Evolutionary conservation across 2,329 filamentous ascomycete genomes (phyloP), one percentile per base, ranked within the genome.

Genomic region (Ophiosphaerella narmari): DNA sequence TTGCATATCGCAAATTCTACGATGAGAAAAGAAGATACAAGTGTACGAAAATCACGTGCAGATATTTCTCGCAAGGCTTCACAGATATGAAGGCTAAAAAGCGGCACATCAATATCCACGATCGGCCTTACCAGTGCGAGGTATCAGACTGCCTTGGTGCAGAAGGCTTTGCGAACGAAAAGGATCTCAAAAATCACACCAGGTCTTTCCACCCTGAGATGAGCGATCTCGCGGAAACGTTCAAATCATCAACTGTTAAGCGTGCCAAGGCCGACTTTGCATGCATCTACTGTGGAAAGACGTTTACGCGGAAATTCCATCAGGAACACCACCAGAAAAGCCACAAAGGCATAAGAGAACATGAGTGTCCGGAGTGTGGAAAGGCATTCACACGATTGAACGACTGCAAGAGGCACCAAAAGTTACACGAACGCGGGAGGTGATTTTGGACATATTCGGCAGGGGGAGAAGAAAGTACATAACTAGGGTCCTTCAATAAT

Each of bases 1-100:
- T 16, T 5, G 47, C 29, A 1, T 62, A 65, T 34, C 14, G 41
- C 3, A 40, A 60, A 11, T 72, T 68, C 36, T 78, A 80, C 48
- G 76, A 77, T 5, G 29, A 53, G 4, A 54, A 57, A 16, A 69
- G 67, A 7, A 39, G 66, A 8, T 79, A 68, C 67, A 79, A 79
- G 48, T 80, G 78, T 55, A 50, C 60, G 2, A 70, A 67, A n/a
- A 63, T 74, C 8, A 71, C 61, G 2, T 80, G 78, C 57, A 63
- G 61, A 9, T 77, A 70, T 60, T 80, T 79, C 56, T 67, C 76
- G 38, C 63, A 75, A 35, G 78, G 78, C 0, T 79, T 77, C 58
- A 58, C 60, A 6, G 64, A 59, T 7, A 37, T 55, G 1, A 54
- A 61, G 8, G 55, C 54, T 0, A 65, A 69, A 6, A 71, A 78